Conservation (phyloP, 2,329 filamentous ascomycete genomes). For the Podosphaera aphanis region DNA sequence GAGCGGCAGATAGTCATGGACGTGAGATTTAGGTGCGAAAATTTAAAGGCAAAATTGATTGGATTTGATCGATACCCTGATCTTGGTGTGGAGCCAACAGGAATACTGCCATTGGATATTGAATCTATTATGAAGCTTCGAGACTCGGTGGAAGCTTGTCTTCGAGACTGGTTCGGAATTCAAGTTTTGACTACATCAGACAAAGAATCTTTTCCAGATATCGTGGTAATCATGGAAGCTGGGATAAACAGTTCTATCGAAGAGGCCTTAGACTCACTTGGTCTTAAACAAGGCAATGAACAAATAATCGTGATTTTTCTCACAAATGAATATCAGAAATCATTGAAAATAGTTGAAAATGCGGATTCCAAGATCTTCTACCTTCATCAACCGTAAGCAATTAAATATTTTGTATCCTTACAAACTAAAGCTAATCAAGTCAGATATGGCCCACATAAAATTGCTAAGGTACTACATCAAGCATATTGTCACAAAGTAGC, state of each 20-base stretch:
- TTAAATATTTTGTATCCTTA: not conserved
- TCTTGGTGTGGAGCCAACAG: slow-evolving; percentile 13
- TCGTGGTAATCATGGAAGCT: slow-evolving; percentile 12
- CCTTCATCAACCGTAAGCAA: slow-evolving; percentile 13
- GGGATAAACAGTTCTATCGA: slow-evolving; percentile 8
- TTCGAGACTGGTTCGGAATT: slow-evolving; percentile 13
- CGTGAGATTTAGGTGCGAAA: slow-evolving; percentile 5
- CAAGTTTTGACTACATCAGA: slow-evolving; percentile 2
- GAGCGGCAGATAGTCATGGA: slow-evolving; percentile 5
- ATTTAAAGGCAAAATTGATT: slow-evolving; percentile 9
- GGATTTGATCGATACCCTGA: slow-evolving; percentile 14
- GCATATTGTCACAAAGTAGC: slow-evolving; percentile 5
- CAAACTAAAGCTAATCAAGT: slow-evolving; percentile 2
- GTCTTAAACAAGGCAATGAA: slow-evolving; percentile 3
- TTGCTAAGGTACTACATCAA: slow-evolving; percentile 10
- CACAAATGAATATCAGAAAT: slow-evolving; percentile 8
- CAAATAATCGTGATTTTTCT: slow-evolving; percentile 10
- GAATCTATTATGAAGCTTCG: slow-evolving; percentile 12
- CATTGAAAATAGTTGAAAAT: slow-evolving; percentile 8
- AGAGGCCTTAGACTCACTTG: slow-evolving; percentile 7
- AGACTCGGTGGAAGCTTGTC: slow-evolving; percentile 4
- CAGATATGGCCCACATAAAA: slow-evolving; percentile 13
- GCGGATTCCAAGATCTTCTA: slow-evolving; percentile 10
- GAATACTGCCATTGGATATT: slow-evolving; percentile 12
- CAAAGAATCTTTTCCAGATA: slow-evolving; percentile 5